phyloP scores from a whole-genome alignment of 345 rosid genomes.

The Citrus maxima region DNA sequence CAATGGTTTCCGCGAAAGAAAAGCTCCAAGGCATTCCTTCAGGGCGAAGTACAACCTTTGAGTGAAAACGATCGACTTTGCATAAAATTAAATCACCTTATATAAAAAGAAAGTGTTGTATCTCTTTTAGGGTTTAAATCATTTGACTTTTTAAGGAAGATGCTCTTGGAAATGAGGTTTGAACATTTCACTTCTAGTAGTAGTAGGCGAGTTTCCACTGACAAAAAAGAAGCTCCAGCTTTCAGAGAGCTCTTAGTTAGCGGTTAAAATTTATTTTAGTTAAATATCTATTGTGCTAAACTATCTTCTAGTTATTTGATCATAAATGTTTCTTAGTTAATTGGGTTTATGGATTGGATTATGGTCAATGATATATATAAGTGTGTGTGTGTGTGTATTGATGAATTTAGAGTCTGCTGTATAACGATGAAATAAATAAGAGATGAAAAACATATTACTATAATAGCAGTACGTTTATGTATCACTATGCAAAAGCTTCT shows the following conservation, averaged over 20 bases:
- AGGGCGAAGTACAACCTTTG: constrained; percentile 57
- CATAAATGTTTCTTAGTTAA: not conserved
- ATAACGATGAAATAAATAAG: not conserved
- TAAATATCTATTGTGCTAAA: not conserved
- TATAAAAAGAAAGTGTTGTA: not conserved
- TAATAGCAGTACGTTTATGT: not conserved
- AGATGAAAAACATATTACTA: not conserved
- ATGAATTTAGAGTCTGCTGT: not conserved
- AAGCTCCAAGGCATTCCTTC: constrained; percentile 67
- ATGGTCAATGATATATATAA: too few species aligned
- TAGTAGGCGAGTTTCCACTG: constrained; percentile 4
- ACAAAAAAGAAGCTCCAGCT: constrained; percentile 1
- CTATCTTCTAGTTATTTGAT: not conserved
- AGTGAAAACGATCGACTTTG: constrained; percentile 22
- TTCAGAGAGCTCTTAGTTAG: not conserved
- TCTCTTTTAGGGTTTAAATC: constrained; percentile 19
- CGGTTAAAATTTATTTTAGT: not conserved
- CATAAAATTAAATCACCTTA: not conserved
- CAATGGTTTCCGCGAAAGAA: constrained; percentile 64
- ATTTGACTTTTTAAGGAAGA: constrained; percentile 22
- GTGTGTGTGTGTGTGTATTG: too few species aligned
- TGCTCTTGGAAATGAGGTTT: constrained; percentile 38
- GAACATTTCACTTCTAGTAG: constrained; percentile 12
- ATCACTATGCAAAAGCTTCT: not conserved
- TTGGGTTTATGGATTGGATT: not conserved